These are phyloP conservation scores for Rhizophora apiculata DNA, from an alignment of 345 rosid species.

Conservation along the genomic window DNA sequence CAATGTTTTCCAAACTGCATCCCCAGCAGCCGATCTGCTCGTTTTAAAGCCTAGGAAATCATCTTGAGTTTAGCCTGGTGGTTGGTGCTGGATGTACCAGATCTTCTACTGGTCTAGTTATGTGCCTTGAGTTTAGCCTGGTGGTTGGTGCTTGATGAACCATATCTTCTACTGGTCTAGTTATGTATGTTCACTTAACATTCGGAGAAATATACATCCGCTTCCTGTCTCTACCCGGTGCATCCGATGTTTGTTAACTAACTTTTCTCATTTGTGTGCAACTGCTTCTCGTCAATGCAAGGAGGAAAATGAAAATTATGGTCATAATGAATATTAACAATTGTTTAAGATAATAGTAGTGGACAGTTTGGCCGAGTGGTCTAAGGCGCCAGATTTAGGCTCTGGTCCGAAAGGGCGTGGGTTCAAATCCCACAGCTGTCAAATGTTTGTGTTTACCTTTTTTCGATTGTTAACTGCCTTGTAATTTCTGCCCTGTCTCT, in stretches of 20 bases:
- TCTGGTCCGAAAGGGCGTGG: constrained; percentile 99
- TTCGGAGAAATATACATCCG: not conserved
- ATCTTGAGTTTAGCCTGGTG: not conserved
- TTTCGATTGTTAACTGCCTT: too few species aligned
- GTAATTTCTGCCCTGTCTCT: not conserved
- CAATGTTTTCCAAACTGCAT: constrained; percentile 43
- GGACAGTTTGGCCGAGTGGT: constrained; percentile 99
- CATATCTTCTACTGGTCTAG: too few species aligned
- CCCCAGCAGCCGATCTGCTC: constrained; percentile 17
- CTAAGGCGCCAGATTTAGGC: constrained; percentile 99
- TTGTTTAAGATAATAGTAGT: too few species aligned
- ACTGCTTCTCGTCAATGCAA: not conserved
- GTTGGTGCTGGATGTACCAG: not conserved
- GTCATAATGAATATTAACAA: too few species aligned
- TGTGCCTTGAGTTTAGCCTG: not conserved
- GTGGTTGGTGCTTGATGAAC: not conserved
- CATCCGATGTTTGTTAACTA: not conserved
- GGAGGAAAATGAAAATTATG: not conserved
- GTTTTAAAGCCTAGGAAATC: constrained; percentile 18
- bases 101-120: too few species aligned
- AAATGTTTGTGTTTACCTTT: not conserved
- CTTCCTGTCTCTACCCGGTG: too few species aligned
- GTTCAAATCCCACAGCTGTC: constrained; percentile 99
- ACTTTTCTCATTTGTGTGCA: not conserved
- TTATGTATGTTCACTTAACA: not conserved